Evolutionary conservation across 495 filamentous ascomycete species (phyloP).

Genomic region (Penicillium flavigenum): DNA sequence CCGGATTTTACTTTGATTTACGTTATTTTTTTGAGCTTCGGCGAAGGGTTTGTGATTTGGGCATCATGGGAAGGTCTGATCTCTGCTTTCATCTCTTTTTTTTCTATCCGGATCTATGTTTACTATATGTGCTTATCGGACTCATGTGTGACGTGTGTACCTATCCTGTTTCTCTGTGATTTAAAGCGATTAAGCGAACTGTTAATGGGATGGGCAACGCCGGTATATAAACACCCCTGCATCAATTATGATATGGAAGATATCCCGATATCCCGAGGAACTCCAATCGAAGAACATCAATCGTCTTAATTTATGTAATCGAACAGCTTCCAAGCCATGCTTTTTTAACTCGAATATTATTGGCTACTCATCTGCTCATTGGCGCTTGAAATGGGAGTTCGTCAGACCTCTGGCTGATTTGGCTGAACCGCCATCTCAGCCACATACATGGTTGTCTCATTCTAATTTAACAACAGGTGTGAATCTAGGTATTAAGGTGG

Average conservation of each 20-base stretch:
- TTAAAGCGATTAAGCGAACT: slow-evolving; percentile 24
- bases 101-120: slow-evolving; percentile 19
- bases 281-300: not conserved
- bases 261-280: slow-evolving; percentile 2
- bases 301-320: not conserved
- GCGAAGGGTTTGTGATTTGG: slow-evolving; percentile 20
- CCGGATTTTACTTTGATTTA: slow-evolving; percentile 16
- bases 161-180: slow-evolving; percentile 24
- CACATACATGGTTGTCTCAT: slow-evolving; percentile 2
- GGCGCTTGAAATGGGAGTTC: not conserved
- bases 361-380: not conserved
- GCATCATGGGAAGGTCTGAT: slow-evolving; percentile 21
- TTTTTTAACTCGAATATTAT: not conserved
- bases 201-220: slow-evolving; percentile 22
- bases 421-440: slow-evolving; percentile 4
- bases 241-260: slow-evolving; percentile 12
- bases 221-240: slow-evolving; percentile 12
- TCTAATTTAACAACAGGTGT: not conserved
- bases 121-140: slow-evolving; percentile 23
- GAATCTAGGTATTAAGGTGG: not conserved
- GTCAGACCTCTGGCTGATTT: not conserved
- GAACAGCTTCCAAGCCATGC: not conserved
- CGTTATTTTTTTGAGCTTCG: slow-evolving; percentile 20
- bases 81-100: slow-evolving; percentile 8
- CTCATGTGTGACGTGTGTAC: slow-evolving; percentile 36